Conservation (phyloP, 192 early-diverging fungal genomes). For the Gigaspora rosea region DNA sequence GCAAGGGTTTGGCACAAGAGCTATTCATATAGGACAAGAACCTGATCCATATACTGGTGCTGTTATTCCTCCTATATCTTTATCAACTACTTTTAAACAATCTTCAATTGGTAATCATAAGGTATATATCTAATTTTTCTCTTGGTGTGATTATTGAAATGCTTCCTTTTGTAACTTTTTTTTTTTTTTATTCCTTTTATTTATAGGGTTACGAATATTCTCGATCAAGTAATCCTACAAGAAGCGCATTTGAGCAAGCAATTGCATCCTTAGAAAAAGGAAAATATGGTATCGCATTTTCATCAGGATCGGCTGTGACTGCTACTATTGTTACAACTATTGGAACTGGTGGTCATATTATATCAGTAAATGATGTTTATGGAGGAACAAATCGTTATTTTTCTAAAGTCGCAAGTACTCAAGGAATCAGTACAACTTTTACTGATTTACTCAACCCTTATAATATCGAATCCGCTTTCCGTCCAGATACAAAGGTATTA, state of each 20-base stretch:
- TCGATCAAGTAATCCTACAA: slow-evolving; percentile 79
- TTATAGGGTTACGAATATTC: slow-evolving; percentile 76
- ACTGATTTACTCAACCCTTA: slow-evolving; percentile 71
- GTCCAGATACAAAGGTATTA: slow-evolving; percentile 66
- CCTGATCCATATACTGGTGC: slow-evolving; percentile 92
- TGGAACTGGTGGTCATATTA: slow-evolving; percentile 70
- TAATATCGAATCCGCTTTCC: slow-evolving; percentile 63
- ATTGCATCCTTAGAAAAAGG: slow-evolving; percentile 90
- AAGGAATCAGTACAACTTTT: slow-evolving; percentile 74
- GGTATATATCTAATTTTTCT: slow-evolving; percentile 39
- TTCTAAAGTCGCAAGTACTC: slow-evolving; percentile 70
- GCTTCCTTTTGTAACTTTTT: background rate
- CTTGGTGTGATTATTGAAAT: background rate
- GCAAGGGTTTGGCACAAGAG: slow-evolving; percentile 85
- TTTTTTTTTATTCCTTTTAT: background rate
- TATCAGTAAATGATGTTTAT: slow-evolving; percentile 89
- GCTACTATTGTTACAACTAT: slow-evolving; percentile 76
- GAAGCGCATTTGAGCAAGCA: slow-evolving; percentile 76
- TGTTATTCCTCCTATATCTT: slow-evolving; percentile 93
- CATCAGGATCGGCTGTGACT: slow-evolving; percentile 85
- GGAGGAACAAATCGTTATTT: slow-evolving; percentile 90
- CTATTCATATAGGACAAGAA: slow-evolving; percentile 90
- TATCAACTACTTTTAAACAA: slow-evolving; percentile 98
- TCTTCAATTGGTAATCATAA: slow-evolving; percentile 86
- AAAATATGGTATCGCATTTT: slow-evolving; percentile 83